A percentile compares a stretch with the other conserved stretches of the same genome.
Conservation (phyloP, 768 basidiomycete species). For the Gloeopeniophorella convolvens region DNA sequence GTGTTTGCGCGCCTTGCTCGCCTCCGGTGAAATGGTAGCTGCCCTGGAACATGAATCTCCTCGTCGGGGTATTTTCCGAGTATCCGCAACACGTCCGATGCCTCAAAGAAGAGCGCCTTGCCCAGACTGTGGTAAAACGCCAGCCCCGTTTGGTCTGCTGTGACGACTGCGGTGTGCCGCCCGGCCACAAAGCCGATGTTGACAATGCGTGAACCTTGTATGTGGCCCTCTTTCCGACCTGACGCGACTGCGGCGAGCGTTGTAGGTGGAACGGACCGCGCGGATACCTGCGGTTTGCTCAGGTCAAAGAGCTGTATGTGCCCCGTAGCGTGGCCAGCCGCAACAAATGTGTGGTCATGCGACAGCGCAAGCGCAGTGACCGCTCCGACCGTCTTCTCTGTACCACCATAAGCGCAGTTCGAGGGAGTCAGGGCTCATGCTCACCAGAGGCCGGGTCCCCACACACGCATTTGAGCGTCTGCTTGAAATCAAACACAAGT, state of each 20-base stretch:
- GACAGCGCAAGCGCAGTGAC: constrained; percentile 90
- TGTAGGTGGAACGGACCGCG: constrained; percentile 65
- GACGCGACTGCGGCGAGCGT: constrained; percentile 60
- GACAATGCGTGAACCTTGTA: constrained; percentile 71
- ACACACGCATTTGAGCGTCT: constrained; percentile 73
- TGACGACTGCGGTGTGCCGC: constrained; percentile 87
- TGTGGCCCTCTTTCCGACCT: constrained; percentile 81
- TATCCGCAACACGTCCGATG: constrained; percentile 88
- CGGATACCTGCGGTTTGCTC: constrained; percentile 57
- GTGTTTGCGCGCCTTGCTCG: constrained; percentile 48
- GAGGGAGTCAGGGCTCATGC: neutral
- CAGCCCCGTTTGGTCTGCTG: constrained; percentile 84
- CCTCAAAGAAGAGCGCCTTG: constrained; percentile 91
- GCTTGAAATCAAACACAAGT: constrained; percentile 86
- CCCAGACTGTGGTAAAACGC: constrained; percentile 95
- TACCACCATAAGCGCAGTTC: constrained; percentile 19
- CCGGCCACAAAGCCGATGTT: constrained; percentile 84
- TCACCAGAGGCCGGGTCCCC: constrained; percentile 62
- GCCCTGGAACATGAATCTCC: constrained; percentile 22
- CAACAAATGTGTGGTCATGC: constrained; percentile 89
- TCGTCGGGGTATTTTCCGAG: constrained; percentile 83
- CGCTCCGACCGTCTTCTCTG: constrained; percentile 59
- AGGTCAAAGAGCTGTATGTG: constrained; percentile 84
- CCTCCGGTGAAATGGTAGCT: constrained; percentile 36
- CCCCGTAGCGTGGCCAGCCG: constrained; percentile 79